Percentiles rank a stretch among this genome's conserved stretches.
phyloP scores from a whole-genome alignment of 768 basidiomycete species.

The Trametes villosa region DNA sequence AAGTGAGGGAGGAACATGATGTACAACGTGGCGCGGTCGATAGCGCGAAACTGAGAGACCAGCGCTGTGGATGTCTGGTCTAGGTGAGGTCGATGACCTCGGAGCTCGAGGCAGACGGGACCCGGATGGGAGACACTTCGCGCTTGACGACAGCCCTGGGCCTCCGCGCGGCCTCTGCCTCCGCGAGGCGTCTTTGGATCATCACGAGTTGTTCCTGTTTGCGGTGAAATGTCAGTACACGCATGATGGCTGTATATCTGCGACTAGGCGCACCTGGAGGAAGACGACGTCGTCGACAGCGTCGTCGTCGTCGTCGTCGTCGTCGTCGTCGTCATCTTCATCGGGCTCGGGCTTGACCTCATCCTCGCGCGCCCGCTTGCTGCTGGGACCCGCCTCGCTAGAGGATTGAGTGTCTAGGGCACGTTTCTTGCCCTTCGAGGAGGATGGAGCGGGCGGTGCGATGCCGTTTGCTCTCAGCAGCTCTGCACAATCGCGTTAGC shows the following conservation, averaged over 20 bases:
- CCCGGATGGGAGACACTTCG: no score
- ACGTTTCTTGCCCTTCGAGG: neutral
- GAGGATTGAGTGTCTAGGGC: neutral
- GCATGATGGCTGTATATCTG: neutral
- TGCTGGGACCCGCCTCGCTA: neutral
- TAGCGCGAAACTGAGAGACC: no score
- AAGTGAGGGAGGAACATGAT: no score
- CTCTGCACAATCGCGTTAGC: neutral
- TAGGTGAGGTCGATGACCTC: no score
- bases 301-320: neutral
- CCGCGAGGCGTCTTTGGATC: neutral
- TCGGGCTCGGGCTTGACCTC: neutral
- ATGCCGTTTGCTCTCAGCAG: constrained; percentile 2
- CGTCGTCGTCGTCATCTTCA: neutral
- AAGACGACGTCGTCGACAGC: neutral
- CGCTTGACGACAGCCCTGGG: neutral
- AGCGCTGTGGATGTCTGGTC: no score
- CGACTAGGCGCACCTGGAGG: neutral
- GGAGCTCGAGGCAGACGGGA: no score
- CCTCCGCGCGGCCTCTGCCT: neutral
- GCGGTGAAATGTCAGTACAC: neutral
- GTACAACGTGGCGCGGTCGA: no score
- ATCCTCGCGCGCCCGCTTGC: neutral
- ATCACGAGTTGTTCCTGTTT: neutral
- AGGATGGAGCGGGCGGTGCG: neutral